phyloP scores from a whole-genome alignment of 2,329 filamentous ascomycete species.

The Diplocarpon mali region DNA sequence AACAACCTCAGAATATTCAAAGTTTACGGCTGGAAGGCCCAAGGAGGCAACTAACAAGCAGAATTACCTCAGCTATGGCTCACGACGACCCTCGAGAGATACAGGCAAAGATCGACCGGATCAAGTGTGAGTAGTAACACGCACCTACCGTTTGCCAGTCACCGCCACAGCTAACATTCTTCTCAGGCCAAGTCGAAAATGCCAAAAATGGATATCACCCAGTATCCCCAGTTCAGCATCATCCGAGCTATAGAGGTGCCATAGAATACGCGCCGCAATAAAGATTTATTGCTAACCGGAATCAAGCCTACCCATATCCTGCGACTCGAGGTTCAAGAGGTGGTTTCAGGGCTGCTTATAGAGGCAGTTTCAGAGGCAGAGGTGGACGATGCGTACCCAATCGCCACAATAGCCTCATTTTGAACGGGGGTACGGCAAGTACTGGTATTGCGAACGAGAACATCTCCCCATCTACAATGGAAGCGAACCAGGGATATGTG shows the following conservation, averaged over 20 bases:
- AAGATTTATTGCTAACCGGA: conserved; percentile 10
- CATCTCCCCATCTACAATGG: conserved; percentile 4
- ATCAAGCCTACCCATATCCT: conserved; percentile 19
- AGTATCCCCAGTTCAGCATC: conserved; percentile 18
- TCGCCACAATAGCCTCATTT: conserved; percentile 51
- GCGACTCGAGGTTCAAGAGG: conserved; percentile 18
- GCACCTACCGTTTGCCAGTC: conserved; percentile 37
- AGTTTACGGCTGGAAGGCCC: no score
- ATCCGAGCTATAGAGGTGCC: conserved; percentile 16
- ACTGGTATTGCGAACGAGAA: conserved; percentile 6
- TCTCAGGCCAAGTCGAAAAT: conserved; percentile 64
- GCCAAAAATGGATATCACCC: conserved; percentile 54
- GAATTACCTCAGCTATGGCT: conserved; percentile 28
- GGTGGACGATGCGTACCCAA: conserved; percentile 33
- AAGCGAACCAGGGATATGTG: conserved; percentile 44
- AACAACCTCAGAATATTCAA: neutral
- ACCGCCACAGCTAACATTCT: conserved; percentile 14
- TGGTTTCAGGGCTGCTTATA: conserved; percentile 1
- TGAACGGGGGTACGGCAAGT: conserved; percentile 35
- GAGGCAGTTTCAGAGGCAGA: conserved; percentile 22
- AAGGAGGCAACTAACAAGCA: conserved; percentile 15
- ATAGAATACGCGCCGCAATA: neutral
- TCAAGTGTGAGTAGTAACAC: conserved; percentile 39
- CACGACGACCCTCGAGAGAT: conserved; percentile 45
- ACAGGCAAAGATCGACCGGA: conserved; percentile 42